Evolutionary conservation across 2,329 filamentous ascomycete genomes (phyloP), one percentile per base, ranked within the genome.

Genomic region (Escovopsis sp.): DNA sequence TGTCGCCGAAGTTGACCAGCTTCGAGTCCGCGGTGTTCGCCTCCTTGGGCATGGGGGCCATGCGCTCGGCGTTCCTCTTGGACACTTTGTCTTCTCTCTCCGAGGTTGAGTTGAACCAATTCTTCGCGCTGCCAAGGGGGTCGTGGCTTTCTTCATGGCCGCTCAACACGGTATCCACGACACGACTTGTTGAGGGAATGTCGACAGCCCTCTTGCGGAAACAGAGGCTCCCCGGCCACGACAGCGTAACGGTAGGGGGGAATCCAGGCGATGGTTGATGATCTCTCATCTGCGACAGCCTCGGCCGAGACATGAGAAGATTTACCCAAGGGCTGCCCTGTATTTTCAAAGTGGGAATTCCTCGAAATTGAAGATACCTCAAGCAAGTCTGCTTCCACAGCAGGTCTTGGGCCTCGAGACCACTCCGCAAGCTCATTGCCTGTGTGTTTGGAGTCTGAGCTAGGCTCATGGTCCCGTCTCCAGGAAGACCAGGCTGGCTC

Each of bases 361-460:
- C 70, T 38, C 66, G 63, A 45, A 69, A 60, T 42, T 71, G 65
- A 4, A 77, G 58, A 20, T 73, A 57, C 43, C 63, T 70, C 35
- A 68, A 57, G 44, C 71, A 75, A 16, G 67, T 63, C 35, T 59
- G 63, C 41, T 66, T 71, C 71, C 70, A 73, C 11, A 65, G 53
- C 3, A 60, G 59, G 11, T 64, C 60, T 34, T 60, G 62, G 12
- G 61, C 57, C 32, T 68, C 64, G 16, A 53, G 54, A 9, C 64
- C 60, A 6, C 62, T 54, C 32, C 63, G 62, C 9, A 63, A 50
- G 24, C 66, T 65, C 42, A 68, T 52, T 7, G 65, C 55, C 46
- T 74, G 72, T 0, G 70, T 67, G 47, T 71, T 72, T 11, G 72
- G 72, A 1, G 71, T 74, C 41, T 71, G 69, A 5, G 61, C 66